Conservation (phyloP, 805 yeast genomes). For the Metschnikowia matae region DNA sequence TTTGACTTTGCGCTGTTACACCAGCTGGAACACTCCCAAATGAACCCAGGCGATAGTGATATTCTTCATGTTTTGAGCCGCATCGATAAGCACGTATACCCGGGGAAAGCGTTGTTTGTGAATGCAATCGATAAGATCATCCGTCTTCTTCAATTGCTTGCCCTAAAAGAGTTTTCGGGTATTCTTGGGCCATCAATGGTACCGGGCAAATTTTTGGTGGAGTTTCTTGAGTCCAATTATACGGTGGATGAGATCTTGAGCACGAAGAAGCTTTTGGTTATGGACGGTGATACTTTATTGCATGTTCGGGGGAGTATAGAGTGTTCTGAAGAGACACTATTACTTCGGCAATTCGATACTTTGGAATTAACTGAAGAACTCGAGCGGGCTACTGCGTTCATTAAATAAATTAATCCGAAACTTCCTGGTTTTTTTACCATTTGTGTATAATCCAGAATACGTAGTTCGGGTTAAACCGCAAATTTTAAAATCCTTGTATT, state of each 20-base stretch:
- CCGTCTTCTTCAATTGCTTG: conserved; percentile 13
- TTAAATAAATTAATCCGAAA: no score
- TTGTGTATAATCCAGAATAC: no score
- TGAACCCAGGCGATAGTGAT: conserved; percentile 5
- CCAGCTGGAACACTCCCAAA: not conserved
- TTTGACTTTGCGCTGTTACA: conserved; percentile 9
- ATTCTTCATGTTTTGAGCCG: conserved; percentile 6
- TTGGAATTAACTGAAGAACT: conserved; percentile 10
- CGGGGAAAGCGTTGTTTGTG: conserved; percentile 14
- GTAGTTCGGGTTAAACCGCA: no score
- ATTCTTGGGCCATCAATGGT: conserved; percentile 1
- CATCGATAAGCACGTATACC: conserved; percentile 11
- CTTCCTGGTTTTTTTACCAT: no score
- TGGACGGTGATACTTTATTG: conserved; percentile 1
- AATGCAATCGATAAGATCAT: conserved; percentile 14
- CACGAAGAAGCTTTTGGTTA: conserved; percentile 8
- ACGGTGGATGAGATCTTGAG: conserved; percentile 8
- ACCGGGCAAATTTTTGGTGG: conserved; percentile 3
- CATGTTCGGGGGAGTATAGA: not conserved
- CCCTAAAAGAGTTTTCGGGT: conserved; percentile 4
- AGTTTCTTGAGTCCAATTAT: conserved; percentile 7
- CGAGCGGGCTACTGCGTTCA: not conserved
- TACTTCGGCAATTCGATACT: conserved; percentile 6
- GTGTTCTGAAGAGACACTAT: conserved; percentile 3
- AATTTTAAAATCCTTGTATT: not conserved